Percentiles rank a stretch among this genome's conserved stretches.
Evolutionary conservation across 148 eudicot genomes (phyloP).

Genomic region (Rhododendron williamsianum): DNA sequence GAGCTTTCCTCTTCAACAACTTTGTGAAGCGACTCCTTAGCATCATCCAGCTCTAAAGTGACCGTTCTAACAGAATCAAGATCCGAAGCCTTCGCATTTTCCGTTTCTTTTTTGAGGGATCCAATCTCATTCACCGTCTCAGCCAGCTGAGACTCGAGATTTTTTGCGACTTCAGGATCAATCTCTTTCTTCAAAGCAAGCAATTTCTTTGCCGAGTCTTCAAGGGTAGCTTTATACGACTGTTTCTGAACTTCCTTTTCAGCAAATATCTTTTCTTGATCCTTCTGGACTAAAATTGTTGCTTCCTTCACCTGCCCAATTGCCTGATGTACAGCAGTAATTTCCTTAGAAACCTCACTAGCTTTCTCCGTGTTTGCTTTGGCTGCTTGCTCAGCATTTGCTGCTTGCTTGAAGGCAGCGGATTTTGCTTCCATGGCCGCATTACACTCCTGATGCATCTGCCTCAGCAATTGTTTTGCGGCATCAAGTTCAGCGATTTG

Average conservation of each 20-base stretch:
- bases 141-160: conserved; percentile 53
- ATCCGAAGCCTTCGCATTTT: conserved; percentile 47
- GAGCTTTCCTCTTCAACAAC: conserved; percentile 60
- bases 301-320: conserved; percentile 62
- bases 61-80: conserved; percentile 44
- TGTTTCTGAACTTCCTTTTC: conserved; percentile 54
- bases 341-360: conserved; percentile 55
- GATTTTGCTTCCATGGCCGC: conserved; percentile 51
- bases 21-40: conserved; percentile 68
- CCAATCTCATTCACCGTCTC: conserved; percentile 52
- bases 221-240: conserved; percentile 47
- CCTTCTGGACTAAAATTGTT: conserved; percentile 41
- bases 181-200: conserved; percentile 54
- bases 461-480: conserved; percentile 66
- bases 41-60: conserved; percentile 62
- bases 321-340: conserved; percentile 45
- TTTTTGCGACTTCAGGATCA: conserved; percentile 48
- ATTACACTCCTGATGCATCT: conserved; percentile 49
- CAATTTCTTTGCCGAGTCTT: conserved; percentile 61
- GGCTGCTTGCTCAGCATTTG: conserved; percentile 48
- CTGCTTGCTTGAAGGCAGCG: conserved; percentile 46
- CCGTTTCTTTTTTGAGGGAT: conserved; percentile 50
- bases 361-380: conserved; percentile 46
- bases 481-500: conserved; percentile 51
- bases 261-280: conserved; percentile 37